Percentiles rank a stretch among this genome's conserved stretches.
phyloP scores from a whole-genome alignment of 768 basidiomycete species.

The Auriscalpium vulgare region DNA sequence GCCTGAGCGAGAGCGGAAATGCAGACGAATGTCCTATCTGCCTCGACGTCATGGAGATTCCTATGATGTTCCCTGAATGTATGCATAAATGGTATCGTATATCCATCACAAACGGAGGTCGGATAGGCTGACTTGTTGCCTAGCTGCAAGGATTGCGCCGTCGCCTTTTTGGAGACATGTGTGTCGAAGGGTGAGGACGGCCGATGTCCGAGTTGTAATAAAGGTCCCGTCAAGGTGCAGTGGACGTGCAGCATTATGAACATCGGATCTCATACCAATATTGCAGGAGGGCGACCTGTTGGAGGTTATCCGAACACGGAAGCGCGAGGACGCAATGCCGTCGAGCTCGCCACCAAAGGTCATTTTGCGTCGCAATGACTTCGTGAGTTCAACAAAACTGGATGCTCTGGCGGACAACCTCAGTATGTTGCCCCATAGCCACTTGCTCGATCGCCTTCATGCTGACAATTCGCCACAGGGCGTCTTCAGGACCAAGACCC shows the following conservation, averaged over 20 bases:
- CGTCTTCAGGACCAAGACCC: conserved; percentile 65
- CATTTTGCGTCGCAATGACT: conserved; percentile 69
- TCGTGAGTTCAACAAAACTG: conserved; percentile 86
- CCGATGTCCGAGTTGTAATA: conserved; percentile 72
- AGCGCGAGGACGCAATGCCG: conserved; percentile 16
- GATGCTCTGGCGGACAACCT: conserved; percentile 74
- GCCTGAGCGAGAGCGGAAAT: conserved; percentile 36
- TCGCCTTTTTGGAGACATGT: conserved; percentile 61
- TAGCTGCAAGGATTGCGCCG: conserved; percentile 88
- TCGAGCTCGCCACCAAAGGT: conserved; percentile 36
- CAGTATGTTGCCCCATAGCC: conserved; percentile 30
- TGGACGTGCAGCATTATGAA: background rate
- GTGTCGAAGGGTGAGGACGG: conserved; percentile 64
- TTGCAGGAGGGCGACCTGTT: conserved; percentile 50
- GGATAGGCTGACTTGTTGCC: background rate
- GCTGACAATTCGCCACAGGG: conserved; percentile 27
- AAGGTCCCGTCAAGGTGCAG: conserved; percentile 55
- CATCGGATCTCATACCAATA: background rate
- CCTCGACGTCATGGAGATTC: conserved; percentile 65
- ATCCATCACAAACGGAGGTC: too few species aligned
- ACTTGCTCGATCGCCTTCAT: background rate
- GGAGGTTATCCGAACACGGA: conserved; percentile 41
- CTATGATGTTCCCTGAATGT: conserved; percentile 65
- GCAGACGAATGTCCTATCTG: conserved; percentile 72
- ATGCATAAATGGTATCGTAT: conserved; percentile 63